Evolutionary conservation across 2,329 filamentous ascomycete species (phyloP), one percentile per base, ranked within the genome.

Genomic region (Curvularia sp.): DNA sequence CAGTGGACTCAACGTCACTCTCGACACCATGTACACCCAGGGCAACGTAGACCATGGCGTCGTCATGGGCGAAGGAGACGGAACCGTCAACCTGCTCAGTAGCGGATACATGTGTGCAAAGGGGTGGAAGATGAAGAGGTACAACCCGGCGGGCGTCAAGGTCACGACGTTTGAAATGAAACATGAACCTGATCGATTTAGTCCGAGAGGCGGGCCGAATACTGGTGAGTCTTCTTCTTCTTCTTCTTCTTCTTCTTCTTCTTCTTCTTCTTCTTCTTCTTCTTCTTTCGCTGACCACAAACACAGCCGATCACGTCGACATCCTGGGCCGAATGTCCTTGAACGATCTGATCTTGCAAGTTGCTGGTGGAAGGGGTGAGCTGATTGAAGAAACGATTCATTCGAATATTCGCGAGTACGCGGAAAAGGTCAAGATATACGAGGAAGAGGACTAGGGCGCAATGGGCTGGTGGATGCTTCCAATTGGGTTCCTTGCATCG

Each of bases 41-140:
- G 77, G 77, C 19, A 76, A 79, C 19, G 77, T 85, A 4, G 93
- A 99, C 73, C 95, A 91, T 65, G 95, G 95, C 23, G 92, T 99
- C n/a, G 84, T 96, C 32, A 89, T 97, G 83, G 94, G 94, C 36
- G 95, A 98, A 76, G 95, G 95, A 3, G 95, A 99, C 68, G 95
- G 95, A 1, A 99, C 95, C 0, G 95, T 99, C 41, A 96, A 93
- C 64, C 78, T 99, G n/a, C 80, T 99, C 10, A 96, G 91, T 67
- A 87, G 88, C 0, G 95, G 94, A 2, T 99, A 98, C 76, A 98
- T 99, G 95, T 99, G 95, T 77, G 90, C 92, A 67, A 92, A 89
- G 69, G 95, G 95, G 3, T 99, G 95, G 95, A 88, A 89, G 57
- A 90, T 97, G 77, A 93, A 92, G 77, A 86, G 95, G 34, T 99